Base-by-base conservation (phyloP, 345 rosid species). In the Melaleuca alternifolia region DNA sequence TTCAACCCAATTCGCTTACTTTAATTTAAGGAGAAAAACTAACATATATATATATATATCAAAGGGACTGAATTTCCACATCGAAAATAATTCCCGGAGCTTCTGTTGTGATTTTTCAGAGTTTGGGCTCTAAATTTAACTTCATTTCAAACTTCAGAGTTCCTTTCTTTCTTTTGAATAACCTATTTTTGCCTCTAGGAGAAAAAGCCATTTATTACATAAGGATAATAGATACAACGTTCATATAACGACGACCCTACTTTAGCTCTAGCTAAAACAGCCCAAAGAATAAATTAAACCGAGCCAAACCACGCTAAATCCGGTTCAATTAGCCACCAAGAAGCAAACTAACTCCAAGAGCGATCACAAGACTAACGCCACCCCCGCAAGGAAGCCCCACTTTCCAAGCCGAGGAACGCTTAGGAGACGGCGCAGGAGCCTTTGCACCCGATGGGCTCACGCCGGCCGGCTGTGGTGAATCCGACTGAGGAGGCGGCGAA, bases 401-500 rank as follows among this genome's bases (percentile, higher is more conserved):
- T 54, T 51, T 83, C 0, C 90, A 89, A 12, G 85, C 82, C 10
- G 85, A n/a, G 8, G 82, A 46, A 85, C 23, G 82, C 30, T 83
- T 15, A 3, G 95, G 93, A 77, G 93, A 86, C n/a, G 88, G 89
- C 10, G 87, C 76, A 10, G 91, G 93, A 77, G 88, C 61, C 71
- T 21, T 90, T 7, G 86, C 30, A 51, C 56, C 85, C 10, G 90
- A 44, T 1, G 90, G 90, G 76, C 20, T 48, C 0, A 24, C 83
- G 14, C 88, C 76, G 4, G 57, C 57, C 41, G 54, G 33, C 50
- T 51, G 24, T 10, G 91, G 82, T 0, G 87, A 56, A 24, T 86
- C 89, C 10, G 90, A 48, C 1, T 85, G 46, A 18, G 91, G 82
- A 53, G 85, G 84, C 9, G 86, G 84, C 3, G 83, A 7, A 1